Percentiles rank a stretch among this genome's conserved stretches.
These are phyloP conservation scores for Mycena rosella DNA, from an alignment of 768 basidiomycete species.

Conservation along the genomic window DNA sequence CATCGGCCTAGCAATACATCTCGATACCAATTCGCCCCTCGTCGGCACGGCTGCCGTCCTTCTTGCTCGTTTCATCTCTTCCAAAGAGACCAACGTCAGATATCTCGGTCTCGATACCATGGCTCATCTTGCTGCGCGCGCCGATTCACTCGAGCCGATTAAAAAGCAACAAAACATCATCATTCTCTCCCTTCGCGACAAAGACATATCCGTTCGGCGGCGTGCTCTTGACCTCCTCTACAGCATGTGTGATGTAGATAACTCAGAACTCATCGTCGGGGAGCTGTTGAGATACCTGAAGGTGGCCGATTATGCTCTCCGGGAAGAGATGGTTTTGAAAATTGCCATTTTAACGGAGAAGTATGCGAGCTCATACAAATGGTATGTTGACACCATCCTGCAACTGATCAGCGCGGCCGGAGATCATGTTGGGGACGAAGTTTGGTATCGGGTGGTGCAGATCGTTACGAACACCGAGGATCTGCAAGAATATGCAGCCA, in stretches of 20 bases:
- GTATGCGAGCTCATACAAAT: constrained; percentile 96
- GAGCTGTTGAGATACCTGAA: constrained; percentile 94
- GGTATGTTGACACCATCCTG: constrained; percentile 99
- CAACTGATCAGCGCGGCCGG: constrained; percentile 97
- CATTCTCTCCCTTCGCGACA: constrained; percentile 93
- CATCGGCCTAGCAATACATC: constrained; percentile 94
- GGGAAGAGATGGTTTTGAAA: constrained; percentile 99
- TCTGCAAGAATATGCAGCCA: constrained; percentile 95
- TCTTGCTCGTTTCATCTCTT: constrained; percentile 95
- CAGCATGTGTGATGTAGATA: constrained; percentile 99
- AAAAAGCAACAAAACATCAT: constrained; percentile 97
- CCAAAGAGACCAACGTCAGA: constrained; percentile 98
- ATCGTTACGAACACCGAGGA: constrained; percentile 99
- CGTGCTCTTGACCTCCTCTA: constrained; percentile 96
- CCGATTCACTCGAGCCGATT: constrained; percentile 91
- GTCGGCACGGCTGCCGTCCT: constrained; percentile 91
- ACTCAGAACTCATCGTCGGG: constrained; percentile 95
- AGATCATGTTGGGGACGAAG: constrained; percentile 99
- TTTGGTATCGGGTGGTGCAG: constrained; percentile 99
- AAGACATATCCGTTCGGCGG: constrained; percentile 96
- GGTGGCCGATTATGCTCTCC: constrained; percentile 95
- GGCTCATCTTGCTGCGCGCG: constrained; percentile 96
- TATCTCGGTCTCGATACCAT: constrained; percentile 98
- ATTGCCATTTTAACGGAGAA: constrained; percentile 99
- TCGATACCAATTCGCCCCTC: constrained; percentile 91